Evolutionary conservation across 495 filamentous ascomycete species (phyloP).

Genomic region (Neurospora sp.): DNA sequence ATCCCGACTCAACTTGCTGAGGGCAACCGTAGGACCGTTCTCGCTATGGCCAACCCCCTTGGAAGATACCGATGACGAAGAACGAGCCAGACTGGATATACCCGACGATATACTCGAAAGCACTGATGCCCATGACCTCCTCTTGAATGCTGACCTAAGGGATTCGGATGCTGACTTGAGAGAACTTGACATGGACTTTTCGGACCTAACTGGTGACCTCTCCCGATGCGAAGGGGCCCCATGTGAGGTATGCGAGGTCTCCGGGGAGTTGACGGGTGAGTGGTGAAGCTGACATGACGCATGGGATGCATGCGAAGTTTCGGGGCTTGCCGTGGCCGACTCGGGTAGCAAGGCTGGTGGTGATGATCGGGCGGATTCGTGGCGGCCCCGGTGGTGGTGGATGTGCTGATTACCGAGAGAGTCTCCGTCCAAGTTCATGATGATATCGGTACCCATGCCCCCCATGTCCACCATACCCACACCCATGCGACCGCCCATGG

Average conservation of each 20-base stretch:
- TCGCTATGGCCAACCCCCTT: slow-evolving; percentile 15
- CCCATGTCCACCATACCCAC: neutral
- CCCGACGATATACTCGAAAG: slow-evolving; percentile 26
- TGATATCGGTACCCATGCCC: neutral
- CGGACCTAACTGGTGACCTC: slow-evolving; percentile 17
- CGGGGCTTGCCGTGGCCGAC: neutral
- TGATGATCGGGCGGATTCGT: neutral
- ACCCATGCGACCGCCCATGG: neutral
- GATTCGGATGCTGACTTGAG: slow-evolving; percentile 15
- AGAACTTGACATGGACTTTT: slow-evolving; percentile 14
- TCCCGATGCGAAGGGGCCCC: slow-evolving; percentile 4
- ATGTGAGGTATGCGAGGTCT: slow-evolving; percentile 4
- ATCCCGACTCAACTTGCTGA: slow-evolving; percentile 24
- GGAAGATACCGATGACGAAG: slow-evolving; percentile 22
- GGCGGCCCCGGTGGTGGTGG: neutral
- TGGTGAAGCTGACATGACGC: neutral
- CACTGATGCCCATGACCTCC: slow-evolving; percentile 25
- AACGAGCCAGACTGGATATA: slow-evolving; percentile 23
- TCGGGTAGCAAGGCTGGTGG: neutral
- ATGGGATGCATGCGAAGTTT: neutral
- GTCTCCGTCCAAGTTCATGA: neutral
- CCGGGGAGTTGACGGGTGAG: slow-evolving; percentile 10
- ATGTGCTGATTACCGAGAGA: neutral
- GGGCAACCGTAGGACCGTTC: slow-evolving; percentile 13
- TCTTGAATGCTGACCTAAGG: slow-evolving; percentile 19